These are phyloP conservation scores for Hypoxylon rubiginosum DNA, from an alignment of 2,329 filamentous ascomycete genomes.

Conservation along the genomic window DNA sequence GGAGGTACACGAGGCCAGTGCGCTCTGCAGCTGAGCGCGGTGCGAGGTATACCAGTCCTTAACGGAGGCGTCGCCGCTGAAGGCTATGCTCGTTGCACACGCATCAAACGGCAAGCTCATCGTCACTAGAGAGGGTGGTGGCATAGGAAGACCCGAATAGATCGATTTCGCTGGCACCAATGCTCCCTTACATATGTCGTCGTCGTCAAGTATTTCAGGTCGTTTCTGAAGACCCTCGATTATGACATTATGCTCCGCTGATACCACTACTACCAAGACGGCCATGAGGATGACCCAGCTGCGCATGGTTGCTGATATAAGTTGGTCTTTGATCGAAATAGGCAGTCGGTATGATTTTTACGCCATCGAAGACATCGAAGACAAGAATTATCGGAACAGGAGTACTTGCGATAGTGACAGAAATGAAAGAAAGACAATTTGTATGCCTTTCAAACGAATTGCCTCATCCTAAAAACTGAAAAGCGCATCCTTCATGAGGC, in stretches of 20 bases:
- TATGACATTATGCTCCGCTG: conserved; percentile 41
- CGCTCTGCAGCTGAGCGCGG: conserved; percentile 38
- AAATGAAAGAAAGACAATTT: not conserved
- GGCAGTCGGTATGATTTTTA: not conserved
- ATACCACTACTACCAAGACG: conserved; percentile 36
- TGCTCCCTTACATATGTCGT: conserved; percentile 36
- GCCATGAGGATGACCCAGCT: conserved; percentile 32
- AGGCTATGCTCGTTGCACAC: conserved; percentile 38
- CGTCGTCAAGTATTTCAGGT: conserved; percentile 13
- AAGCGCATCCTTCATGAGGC: too few species aligned
- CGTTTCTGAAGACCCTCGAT: conserved; percentile 33
- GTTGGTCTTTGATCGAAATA: not conserved
- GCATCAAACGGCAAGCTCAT: conserved; percentile 36
- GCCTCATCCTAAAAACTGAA: too few species aligned
- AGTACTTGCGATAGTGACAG: not conserved
- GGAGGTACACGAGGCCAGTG: conserved; percentile 40
- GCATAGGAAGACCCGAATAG: conserved; percentile 39
- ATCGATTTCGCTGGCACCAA: conserved; percentile 34
- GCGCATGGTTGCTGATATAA: conserved; percentile 24
- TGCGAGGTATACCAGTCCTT: conserved; percentile 43
- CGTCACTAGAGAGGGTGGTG: conserved; percentile 37
- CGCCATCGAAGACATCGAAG: not conserved
- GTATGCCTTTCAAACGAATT: too few species aligned
- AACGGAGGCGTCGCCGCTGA: conserved; percentile 40
- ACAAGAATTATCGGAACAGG: too few species aligned